phyloP scores from a whole-genome alignment of 75 land plant species.

The Larix kaempferi region DNA sequence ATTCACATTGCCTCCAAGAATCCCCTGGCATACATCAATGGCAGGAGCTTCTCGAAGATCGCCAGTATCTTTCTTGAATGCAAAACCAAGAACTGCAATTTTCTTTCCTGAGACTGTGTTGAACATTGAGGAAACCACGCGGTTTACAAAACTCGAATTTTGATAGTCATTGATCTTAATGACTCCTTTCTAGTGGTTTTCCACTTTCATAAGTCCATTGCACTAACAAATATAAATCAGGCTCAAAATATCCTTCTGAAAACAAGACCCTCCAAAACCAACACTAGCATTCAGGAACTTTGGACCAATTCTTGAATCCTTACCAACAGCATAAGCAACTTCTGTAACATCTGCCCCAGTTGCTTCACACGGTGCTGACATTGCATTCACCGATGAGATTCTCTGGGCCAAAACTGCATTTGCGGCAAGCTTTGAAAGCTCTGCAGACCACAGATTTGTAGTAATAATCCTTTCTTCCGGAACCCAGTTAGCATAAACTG shows the following conservation, averaged over 20 bases:
- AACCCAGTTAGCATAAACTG: constrained; percentile 87
- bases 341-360: constrained; percentile 77
- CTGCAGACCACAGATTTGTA: constrained; percentile 80
- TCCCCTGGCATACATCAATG: constrained; percentile 82
- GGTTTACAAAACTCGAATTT: constrained; percentile 78
- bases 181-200: constrained; percentile 82
- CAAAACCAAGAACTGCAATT: constrained; percentile 77
- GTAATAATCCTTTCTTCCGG: constrained; percentile 66
- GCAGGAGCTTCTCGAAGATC: constrained; percentile 83
- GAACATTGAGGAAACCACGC: constrained; percentile 86
- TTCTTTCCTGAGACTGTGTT: constrained; percentile 85
- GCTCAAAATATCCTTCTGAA: constrained; percentile 87
- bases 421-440: constrained; percentile 85
- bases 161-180: constrained; percentile 87
- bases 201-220: constrained; percentile 75
- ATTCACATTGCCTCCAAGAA: constrained; percentile 67
- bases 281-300: constrained; percentile 80
- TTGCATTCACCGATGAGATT: constrained; percentile 75
- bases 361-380: constrained; percentile 75
- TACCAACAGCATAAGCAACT: constrained; percentile 76
- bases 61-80: constrained; percentile 90
- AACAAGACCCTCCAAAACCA: constrained; percentile 91
- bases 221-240: constrained; percentile 84
- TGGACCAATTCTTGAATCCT: constrained; percentile 72
- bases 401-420: constrained; percentile 83